A percentile compares a stretch with the other conserved stretches of the same genome.
phyloP scores from a whole-genome alignment of 371 early-diverging fungal genomes.

The Mucor indicus region DNA sequence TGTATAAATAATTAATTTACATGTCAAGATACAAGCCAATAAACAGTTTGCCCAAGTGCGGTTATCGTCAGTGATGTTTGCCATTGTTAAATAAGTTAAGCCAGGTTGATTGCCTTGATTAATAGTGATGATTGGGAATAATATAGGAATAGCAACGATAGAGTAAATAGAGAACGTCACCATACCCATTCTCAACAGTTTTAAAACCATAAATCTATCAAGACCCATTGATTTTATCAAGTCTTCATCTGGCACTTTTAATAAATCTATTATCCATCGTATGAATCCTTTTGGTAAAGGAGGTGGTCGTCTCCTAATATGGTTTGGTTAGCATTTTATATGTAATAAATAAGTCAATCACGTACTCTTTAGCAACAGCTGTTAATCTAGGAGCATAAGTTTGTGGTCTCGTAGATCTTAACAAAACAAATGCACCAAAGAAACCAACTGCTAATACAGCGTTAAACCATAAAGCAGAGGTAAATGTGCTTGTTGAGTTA shows the following conservation, averaged over 20 bases:
- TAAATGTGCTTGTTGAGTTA: constrained; percentile 56
- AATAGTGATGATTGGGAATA: constrained; percentile 66
- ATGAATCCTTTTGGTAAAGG: constrained; percentile 48
- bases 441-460: constrained; percentile 51
- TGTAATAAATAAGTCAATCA: background rate
- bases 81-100: constrained; percentile 58
- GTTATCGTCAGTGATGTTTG: constrained; percentile 50
- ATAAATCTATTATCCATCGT: constrained; percentile 59
- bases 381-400: constrained; percentile 74
- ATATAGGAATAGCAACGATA: constrained; percentile 57
- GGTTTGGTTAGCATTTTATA: background rate
- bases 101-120: constrained; percentile 39
- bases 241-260: constrained; percentile 53
- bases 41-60: constrained; percentile 72
- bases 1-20: constrained; percentile 42
- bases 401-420: constrained; percentile 53
- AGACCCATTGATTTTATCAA: constrained; percentile 65
- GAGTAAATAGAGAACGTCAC: constrained; percentile 55
- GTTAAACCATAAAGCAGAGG: constrained; percentile 68
- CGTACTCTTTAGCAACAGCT: constrained; percentile 58
- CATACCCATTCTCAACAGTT: constrained; percentile 62
- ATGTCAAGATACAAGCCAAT: constrained; percentile 53
- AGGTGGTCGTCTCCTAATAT: constrained; percentile 56
- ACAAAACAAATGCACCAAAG: constrained; percentile 56
- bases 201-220: constrained; percentile 79